phyloP scores from a whole-genome alignment of 805 yeast species.

The Saccharomyces jurei region DNA sequence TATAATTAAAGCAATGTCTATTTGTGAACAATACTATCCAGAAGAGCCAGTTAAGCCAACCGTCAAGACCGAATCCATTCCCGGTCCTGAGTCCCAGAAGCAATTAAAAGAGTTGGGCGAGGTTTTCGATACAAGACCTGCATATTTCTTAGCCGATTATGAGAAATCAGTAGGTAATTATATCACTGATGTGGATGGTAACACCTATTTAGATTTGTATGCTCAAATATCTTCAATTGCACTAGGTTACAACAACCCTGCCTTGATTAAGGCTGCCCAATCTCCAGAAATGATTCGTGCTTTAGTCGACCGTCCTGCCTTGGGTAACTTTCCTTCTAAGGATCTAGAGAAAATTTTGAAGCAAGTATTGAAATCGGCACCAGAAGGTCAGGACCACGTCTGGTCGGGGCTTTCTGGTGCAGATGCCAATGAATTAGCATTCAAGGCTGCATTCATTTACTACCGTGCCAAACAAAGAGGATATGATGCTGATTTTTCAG shows the following conservation, averaged over 20 bases:
- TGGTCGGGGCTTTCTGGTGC: slow-evolving; percentile 66
- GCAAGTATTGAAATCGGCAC: slow-evolving; percentile 54
- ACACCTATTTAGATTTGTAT: slow-evolving; percentile 51
- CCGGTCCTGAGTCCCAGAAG: slow-evolving; percentile 64
- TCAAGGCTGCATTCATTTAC: slow-evolving; percentile 63
- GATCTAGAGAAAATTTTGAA: slow-evolving; percentile 42
- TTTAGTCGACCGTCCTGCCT: slow-evolving; percentile 59
- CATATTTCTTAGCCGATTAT: slow-evolving; percentile 58
- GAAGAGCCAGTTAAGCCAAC: slow-evolving; percentile 69
- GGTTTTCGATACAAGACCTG: slow-evolving; percentile 55
- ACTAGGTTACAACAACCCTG: slow-evolving; percentile 64
- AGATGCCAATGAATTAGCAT: slow-evolving; percentile 64
- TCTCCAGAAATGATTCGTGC: slow-evolving; percentile 57
- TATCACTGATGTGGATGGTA: slow-evolving; percentile 59
- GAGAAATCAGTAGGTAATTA: slow-evolving; percentile 58
- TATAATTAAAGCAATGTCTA: slow-evolving; percentile 25
- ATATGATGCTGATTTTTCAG: slow-evolving; percentile 47
- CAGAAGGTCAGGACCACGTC: slow-evolving; percentile 49
- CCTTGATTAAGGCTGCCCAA: slow-evolving; percentile 47
- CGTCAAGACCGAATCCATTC: slow-evolving; percentile 50
- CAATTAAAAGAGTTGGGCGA: slow-evolving; percentile 45
- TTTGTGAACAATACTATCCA: slow-evolving; percentile 59
- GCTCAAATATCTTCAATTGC: slow-evolving; percentile 71
- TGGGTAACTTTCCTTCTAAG: slow-evolving; percentile 56
- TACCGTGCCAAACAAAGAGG: slow-evolving; percentile 55